Conservation (phyloP, 1,139 yeast species). For the Scheffersomyces quercinus region DNA sequence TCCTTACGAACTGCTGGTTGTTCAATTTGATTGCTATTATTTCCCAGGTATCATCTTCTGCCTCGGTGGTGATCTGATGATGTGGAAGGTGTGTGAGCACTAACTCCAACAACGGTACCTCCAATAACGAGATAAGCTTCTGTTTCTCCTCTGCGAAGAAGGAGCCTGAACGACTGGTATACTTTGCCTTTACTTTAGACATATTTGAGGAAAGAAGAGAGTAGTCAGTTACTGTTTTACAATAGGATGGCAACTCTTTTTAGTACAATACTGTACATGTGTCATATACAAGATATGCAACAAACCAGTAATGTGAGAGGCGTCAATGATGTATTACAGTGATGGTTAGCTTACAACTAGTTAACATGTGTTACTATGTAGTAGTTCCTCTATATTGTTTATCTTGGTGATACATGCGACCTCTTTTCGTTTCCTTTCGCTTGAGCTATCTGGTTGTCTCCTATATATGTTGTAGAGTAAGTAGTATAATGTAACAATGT, state of each 20-base stretch:
- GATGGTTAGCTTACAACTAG: too few relatives aligned
- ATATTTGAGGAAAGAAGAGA: not conserved
- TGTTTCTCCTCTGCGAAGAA: conserved; percentile 31
- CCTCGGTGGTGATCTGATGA: conserved; percentile 25
- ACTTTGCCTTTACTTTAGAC: too few relatives aligned
- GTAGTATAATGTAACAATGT: too few relatives aligned
- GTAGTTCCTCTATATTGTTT: too few relatives aligned
- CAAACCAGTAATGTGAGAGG: too few relatives aligned
- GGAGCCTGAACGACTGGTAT: conserved; percentile 12
- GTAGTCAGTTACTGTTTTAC: conserved; percentile 2
- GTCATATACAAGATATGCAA: too few relatives aligned
- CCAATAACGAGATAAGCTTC: conserved; percentile 24
- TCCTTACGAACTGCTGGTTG: conserved; percentile 18
- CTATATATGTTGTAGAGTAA: too few relatives aligned
- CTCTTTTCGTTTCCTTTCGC: too few relatives aligned
- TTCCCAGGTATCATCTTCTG: conserved; percentile 37
- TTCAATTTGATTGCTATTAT: conserved; percentile 35
- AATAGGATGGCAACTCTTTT: not conserved
- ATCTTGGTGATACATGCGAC: too few relatives aligned
- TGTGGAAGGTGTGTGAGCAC: conserved; percentile 36
- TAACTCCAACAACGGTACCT: conserved; percentile 30
- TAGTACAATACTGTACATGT: not conserved
- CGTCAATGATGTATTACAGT: too few relatives aligned
- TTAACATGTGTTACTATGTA: too few relatives aligned
- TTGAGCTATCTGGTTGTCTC: too few relatives aligned